Conservation (phyloP, 129 eudicot genomes). For the Flaveria trinervia region DNA sequence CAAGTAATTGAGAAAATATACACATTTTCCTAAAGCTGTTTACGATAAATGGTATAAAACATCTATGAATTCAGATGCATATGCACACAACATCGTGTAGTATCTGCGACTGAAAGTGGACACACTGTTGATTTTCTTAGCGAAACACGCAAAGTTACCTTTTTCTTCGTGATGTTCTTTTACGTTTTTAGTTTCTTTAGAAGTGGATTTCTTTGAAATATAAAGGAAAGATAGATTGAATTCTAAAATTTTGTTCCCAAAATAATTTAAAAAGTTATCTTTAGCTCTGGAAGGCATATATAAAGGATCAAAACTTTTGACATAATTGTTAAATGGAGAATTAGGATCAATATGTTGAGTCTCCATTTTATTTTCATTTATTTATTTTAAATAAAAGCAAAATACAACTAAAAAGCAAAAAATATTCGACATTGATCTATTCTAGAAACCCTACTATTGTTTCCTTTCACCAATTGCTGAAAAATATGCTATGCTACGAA, state of each 20-base stretch:
- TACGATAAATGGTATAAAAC: neutral
- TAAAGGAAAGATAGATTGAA: conserved; percentile 24
- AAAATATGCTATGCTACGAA: neutral
- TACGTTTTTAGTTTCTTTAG: conserved; percentile 13
- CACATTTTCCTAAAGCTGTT: neutral
- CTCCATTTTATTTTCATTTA: conserved; percentile 25
- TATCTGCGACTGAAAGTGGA: neutral
- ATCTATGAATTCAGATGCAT: neutral
- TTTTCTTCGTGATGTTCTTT: neutral
- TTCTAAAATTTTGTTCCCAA: conserved; percentile 27
- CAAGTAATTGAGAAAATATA: neutral
- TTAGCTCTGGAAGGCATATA: conserved; percentile 33
- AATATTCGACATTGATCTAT: conserved; percentile 27
- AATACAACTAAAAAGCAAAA: conserved; percentile 22
- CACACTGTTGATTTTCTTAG: neutral
- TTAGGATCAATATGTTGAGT: conserved; percentile 33
- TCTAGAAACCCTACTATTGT: neutral
- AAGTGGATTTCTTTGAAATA: conserved; percentile 31
- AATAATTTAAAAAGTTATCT: conserved; percentile 26
- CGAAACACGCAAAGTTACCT: neutral
- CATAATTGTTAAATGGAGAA: conserved; percentile 36
- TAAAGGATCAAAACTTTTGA: conserved; percentile 46
- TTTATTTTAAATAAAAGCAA: conserved; percentile 19
- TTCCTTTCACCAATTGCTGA: neutral
- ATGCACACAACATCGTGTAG: neutral